Evolutionary conservation across 1,139 yeast genomes (phyloP).

Genomic region (Entelexis paramagnoliae): DNA sequence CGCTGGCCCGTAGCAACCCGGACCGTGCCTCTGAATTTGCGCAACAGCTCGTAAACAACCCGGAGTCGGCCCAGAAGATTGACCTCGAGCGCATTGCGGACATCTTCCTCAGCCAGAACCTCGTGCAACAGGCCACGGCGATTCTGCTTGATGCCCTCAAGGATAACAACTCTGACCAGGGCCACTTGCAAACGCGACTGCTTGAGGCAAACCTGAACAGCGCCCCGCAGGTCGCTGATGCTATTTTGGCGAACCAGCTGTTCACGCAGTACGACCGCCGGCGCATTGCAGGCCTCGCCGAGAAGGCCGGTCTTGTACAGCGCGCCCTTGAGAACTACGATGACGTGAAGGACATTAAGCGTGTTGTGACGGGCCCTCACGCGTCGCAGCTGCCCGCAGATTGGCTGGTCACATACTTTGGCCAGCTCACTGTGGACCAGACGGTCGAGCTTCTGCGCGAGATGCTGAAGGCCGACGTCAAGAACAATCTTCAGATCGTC

Average conservation of each 20-base stretch:
- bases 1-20: constrained; percentile 85
- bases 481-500: constrained; percentile 83
- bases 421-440: constrained; percentile 90
- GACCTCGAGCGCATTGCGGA: constrained; percentile 85
- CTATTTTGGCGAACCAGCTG: constrained; percentile 91
- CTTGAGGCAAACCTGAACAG: constrained; percentile 85
- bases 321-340: constrained; percentile 94
- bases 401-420: constrained; percentile 88
- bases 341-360: constrained; percentile 86
- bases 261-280: constrained; percentile 93
- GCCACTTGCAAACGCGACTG: constrained; percentile 88
- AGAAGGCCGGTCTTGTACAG: constrained; percentile 86
- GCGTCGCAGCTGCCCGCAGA: constrained; percentile 80
- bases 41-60: constrained; percentile 58
- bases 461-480: constrained; percentile 68
- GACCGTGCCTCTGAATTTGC: constrained; percentile 98
- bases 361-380: constrained; percentile 65
- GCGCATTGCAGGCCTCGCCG: constrained; percentile 83
- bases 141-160: constrained; percentile 90
- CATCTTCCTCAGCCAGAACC: constrained; percentile 87
- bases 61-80: constrained; percentile 48
- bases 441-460: constrained; percentile 80
- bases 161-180: constrained; percentile 89
- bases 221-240: constrained; percentile 99
- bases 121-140: constrained; percentile 98